Evolutionary conservation across 2,329 filamentous ascomycete genomes (phyloP), one percentile per base, ranked within the genome.

Genomic region (Aureobasidium leucospermi): DNA sequence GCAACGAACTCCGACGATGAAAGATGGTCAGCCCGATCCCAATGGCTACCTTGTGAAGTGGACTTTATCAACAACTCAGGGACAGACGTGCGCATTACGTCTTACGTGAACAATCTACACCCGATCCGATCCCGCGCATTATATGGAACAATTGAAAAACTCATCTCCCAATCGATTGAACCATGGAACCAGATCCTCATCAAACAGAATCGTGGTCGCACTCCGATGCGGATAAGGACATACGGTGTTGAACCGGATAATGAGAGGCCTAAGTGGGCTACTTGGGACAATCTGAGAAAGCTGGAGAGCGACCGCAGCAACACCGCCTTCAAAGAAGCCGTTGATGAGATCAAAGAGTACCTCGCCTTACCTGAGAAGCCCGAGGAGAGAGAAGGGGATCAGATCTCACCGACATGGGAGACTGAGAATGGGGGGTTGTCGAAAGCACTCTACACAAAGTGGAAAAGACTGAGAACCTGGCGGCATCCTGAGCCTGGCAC

Each of bases 81-180:
- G 13, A 58, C 38, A 23, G 48, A 52, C 19, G 41, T 64, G 15
- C 32, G 19, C 15, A 53, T 62, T 4, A 43, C 36, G 8, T 64
- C 62, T 10, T 63, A 64, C 39, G 52, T 63, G 59, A 64, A 63
- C 43, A 49, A 49, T 32, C 43, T 61, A 39, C 52, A 59, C 28
- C 52, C 52, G 41, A 43, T 43, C 7, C 28, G 29, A 15, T 11
- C 57, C 42, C 13, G 13, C 1, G 46, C 38, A 13, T 29, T 58
- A 10, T 63, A 61, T 42, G 8, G 16, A 7, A 34, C 51, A 13
- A 59, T 63, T 32, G 62, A 63, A 47, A 55, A 61, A 28, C 31
- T 62, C 32, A 53, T 63, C 16, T 38, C 59, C 9, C 5, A 16
- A 15, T 23, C 45, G 6, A 57, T 63, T 13, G 19, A 28, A 8